A percentile compares a stretch with the other conserved stretches of the same genome.
phyloP scores from a whole-genome alignment of 2,329 filamentous ascomycete genomes.

The Diaporthe australafricana region DNA sequence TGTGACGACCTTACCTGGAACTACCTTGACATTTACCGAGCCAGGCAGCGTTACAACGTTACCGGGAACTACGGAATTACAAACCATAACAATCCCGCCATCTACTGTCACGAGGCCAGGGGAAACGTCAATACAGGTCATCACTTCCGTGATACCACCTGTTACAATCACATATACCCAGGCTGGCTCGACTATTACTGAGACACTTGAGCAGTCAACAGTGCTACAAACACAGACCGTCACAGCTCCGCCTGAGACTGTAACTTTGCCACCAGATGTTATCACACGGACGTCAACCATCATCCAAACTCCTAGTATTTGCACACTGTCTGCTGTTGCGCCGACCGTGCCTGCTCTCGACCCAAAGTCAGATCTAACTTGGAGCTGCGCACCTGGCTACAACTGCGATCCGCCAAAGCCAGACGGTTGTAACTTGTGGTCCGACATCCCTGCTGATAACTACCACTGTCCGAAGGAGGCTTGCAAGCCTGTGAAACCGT shows the following conservation, averaged over 20 bases:
- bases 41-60: constrained; percentile 26
- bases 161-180: constrained; percentile 12
- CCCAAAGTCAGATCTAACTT: constrained; percentile 57
- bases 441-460: constrained; percentile 55
- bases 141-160: constrained; percentile 39
- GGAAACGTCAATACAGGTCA: constrained; percentile 18
- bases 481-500: constrained; percentile 57
- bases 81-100: constrained; percentile 28
- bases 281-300: constrained; percentile 49
- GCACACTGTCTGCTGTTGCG: constrained; percentile 57
- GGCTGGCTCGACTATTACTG: constrained; percentile 7
- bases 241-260: constrained; percentile 39
- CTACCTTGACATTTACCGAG: constrained; percentile 35
- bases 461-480: constrained; percentile 59
- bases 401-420: constrained; percentile 66
- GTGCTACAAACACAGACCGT: constrained; percentile 25
- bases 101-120: constrained; percentile 37
- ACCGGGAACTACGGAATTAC: constrained; percentile 24
- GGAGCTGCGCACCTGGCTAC: constrained; percentile 64
- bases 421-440: constrained; percentile 62
- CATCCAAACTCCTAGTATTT: constrained; percentile 51
- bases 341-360: constrained; percentile 44
- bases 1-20: constrained; percentile 38
- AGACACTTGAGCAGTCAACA: background rate
- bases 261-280: constrained; percentile 41